Evolutionary conservation across 805 yeast species (phyloP).

Genomic region (Sungouiella thailandica): DNA sequence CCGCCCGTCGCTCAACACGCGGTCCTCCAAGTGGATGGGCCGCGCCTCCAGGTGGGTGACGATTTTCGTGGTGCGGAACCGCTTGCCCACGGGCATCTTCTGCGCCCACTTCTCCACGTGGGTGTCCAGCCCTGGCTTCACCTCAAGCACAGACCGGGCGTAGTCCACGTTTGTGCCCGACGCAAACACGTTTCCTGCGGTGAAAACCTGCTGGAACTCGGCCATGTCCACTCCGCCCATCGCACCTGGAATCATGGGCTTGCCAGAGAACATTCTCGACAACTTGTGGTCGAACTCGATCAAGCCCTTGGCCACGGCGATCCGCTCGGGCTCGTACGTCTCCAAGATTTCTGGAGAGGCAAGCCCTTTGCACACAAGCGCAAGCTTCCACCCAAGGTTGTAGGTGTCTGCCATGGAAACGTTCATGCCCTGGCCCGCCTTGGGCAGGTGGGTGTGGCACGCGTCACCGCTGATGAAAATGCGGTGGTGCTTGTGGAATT

Average conservation of each 20-base stretch:
- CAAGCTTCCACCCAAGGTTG: conserved; percentile 29
- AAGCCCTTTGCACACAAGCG: conserved; percentile 24
- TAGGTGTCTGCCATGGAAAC: conserved; percentile 20
- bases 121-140: conserved; percentile 7
- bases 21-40: conserved; percentile 18
- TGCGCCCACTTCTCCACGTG: conserved; percentile 11
- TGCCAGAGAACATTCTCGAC: conserved; percentile 24
- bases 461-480: conserved; percentile 30
- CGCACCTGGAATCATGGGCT: conserved; percentile 18
- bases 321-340: conserved; percentile 28
- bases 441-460: conserved; percentile 27
- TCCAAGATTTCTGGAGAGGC: conserved; percentile 14
- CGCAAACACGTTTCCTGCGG: conserved; percentile 23
- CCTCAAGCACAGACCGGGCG: conserved; percentile 14
- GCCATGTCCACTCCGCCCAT: conserved; percentile 21
- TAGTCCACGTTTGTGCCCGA: conserved; percentile 27
- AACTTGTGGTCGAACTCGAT: conserved; percentile 25
- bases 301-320: conserved; percentile 25
- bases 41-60: conserved; percentile 21
- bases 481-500: conserved; percentile 10
- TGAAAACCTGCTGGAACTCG: conserved; percentile 23
- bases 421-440: conserved; percentile 33
- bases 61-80: conserved; percentile 19
- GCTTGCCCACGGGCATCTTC: conserved; percentile 20
- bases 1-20: conserved; percentile 24